These are phyloP conservation scores for Neocatenulostroma microsporum DNA, from an alignment of 2,329 filamentous ascomycete genomes.

Conservation along the genomic window DNA sequence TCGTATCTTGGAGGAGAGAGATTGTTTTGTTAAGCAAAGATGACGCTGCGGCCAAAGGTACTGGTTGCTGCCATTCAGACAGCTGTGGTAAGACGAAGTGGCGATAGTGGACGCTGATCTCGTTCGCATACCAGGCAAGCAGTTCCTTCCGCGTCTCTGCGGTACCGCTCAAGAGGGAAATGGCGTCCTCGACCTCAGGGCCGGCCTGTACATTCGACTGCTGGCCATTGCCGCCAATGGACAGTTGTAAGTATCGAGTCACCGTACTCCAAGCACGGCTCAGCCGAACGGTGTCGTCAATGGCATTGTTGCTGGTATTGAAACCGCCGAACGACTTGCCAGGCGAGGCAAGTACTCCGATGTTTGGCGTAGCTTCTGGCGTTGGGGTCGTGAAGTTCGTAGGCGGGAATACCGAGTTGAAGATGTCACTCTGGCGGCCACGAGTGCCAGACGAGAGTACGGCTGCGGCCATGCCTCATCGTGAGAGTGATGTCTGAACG, in stretches of 20 bases:
- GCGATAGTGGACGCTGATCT: constrained; percentile 37
- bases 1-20: constrained; percentile 29
- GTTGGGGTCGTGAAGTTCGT: constrained; percentile 38
- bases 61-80: constrained; percentile 19
- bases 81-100: constrained; percentile 20
- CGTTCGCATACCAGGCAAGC: constrained; percentile 40
- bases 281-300: constrained; percentile 31
- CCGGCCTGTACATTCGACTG: not conserved
- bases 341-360: constrained; percentile 32
- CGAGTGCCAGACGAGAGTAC: not conserved
- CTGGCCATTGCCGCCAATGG: constrained; percentile 1
- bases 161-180: constrained; percentile 12
- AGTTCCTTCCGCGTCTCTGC: constrained; percentile 22
- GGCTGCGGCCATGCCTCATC: constrained; percentile 7
- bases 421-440: constrained; percentile 22
- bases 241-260: constrained; percentile 33
- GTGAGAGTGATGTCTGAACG: no score
- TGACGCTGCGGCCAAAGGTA: constrained; percentile 21
- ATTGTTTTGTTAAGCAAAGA: constrained; percentile 31
- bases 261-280: constrained; percentile 39
- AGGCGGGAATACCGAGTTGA: constrained; percentile 40
- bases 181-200: constrained; percentile 13
- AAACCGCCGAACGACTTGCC: constrained; percentile 35
- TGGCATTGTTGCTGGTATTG: constrained; percentile 27
- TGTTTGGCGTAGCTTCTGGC: constrained; percentile 36